Conservation (phyloP, 139 green algal genomes). For the Pleodorina starrii region DNA sequence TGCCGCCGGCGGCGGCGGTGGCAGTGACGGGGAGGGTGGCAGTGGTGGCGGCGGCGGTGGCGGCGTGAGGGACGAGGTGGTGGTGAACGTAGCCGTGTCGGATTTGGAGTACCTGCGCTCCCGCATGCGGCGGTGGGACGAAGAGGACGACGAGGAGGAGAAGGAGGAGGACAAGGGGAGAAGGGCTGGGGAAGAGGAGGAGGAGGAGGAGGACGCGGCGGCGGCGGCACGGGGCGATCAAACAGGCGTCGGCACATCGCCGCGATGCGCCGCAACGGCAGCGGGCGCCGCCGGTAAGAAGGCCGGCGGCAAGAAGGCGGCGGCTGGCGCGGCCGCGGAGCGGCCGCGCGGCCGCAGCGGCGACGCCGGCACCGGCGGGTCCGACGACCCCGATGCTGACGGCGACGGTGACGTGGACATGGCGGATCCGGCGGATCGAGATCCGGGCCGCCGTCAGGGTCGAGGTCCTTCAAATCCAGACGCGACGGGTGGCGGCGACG, state of each 20-base stretch:
- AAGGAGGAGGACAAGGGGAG: not conserved
- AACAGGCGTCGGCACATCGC: constrained; percentile 40
- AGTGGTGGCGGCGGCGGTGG: not conserved
- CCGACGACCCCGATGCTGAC: not conserved
- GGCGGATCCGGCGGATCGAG: not conserved
- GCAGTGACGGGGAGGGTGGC: constrained; percentile 25
- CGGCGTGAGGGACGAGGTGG: constrained; percentile 24
- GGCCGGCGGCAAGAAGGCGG: constrained; percentile 5
- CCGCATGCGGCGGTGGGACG: constrained; percentile 73
- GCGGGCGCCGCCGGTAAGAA: not conserved
- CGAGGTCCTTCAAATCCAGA: too few species aligned
- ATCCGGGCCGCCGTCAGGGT: constrained; percentile 3
- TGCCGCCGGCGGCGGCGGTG: constrained; percentile 5
- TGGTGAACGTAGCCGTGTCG: constrained; percentile 75
- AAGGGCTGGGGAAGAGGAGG: constrained; percentile 49
- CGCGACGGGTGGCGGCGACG: constrained; percentile 15
- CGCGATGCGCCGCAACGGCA: not conserved
- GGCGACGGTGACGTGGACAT: constrained; percentile 5
- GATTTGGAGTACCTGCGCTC: constrained; percentile 92
- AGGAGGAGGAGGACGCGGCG: constrained; percentile 32
- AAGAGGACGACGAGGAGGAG: constrained; percentile 72
- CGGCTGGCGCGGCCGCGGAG: not conserved
- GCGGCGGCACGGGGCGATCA: constrained; percentile 45
- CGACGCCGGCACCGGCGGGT: not conserved
- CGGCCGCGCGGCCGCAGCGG: not conserved